Evolutionary conservation across 148 eudicot genomes (phyloP).

Genomic region (Bassia scoparia): DNA sequence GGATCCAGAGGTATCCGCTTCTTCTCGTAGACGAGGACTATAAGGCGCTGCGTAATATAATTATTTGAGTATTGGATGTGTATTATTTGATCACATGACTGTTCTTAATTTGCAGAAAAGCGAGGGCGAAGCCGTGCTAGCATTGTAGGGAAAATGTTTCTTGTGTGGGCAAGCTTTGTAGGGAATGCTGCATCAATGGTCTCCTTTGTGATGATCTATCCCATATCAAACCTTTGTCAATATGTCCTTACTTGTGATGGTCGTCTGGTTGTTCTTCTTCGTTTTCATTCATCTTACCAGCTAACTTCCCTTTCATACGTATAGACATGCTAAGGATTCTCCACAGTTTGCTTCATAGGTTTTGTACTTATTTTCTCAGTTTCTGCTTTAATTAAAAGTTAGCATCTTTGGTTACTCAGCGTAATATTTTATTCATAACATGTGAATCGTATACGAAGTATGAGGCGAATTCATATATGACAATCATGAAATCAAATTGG

Average conservation of each 20-base stretch:
- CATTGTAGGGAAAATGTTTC: slow-evolving; percentile 56
- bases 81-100: not conserved
- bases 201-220: slow-evolving; percentile 73
- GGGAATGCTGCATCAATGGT: slow-evolving; percentile 62
- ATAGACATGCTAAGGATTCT: too few species aligned
- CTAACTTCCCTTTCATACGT: not conserved
- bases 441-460: too few species aligned
- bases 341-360: too few species aligned
- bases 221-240: slow-evolving; percentile 41
- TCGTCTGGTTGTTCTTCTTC: slow-evolving; percentile 32
- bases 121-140: slow-evolving; percentile 39
- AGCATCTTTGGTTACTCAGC: too few species aligned
- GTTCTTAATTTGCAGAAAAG: slow-evolving; percentile 30
- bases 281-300: not conserved
- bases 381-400: too few species aligned
- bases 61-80: not conserved
- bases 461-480: too few species aligned
- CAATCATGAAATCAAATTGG: too few species aligned
- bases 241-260: slow-evolving; percentile 50
- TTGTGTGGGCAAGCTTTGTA: slow-evolving; percentile 60
- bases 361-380: too few species aligned
- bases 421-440: too few species aligned
- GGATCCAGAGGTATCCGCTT: slow-evolving; percentile 22
- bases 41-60: not conserved
- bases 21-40: too few species aligned